Base-by-base conservation (phyloP, 2,329 filamentous ascomycete genomes). In the Alternaria sp. region DNA sequence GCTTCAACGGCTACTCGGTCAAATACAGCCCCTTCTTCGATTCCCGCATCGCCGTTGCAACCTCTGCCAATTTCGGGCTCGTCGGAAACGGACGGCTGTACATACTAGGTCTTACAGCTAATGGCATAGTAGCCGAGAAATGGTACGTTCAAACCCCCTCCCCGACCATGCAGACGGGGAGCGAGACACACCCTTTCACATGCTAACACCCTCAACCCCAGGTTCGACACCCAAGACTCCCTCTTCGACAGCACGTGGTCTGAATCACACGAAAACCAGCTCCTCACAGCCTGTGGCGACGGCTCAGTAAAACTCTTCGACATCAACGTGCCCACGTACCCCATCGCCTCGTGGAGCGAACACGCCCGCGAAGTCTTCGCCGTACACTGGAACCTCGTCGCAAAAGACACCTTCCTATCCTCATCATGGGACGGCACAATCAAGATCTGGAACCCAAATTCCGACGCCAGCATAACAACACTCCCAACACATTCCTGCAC, bases 21-120 rank as follows among this genome's bases (percentile, higher is more conserved):
- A 97, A 97, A 80, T 99, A 98, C 84, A 98, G 94, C 55, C 95
- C 95, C 6, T 99, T 97, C 82, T 96, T 96, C 82, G 95, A 98
- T 81, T 95, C 91, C 66, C 89, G 93, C 63, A 88, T 99, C 65
- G 94, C 94, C 56, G 93, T 97, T 70, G 91, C 92, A 29, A 86
- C 91, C 1, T 90, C 93, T n/a, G 88, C 94, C 64, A 98, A 99
- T 82, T 99, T 95, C 80, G 95, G 95, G 37, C 90, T 99, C 37
- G 94, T 99, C 34, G 95, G 95, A 46, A 99, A 99, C 81, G 95
- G 95, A 10, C 88, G 93, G 41, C 80, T 98, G 1, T 98, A 91
- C 74, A 88, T 94, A 57, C 83, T 98, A 26, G 90, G 89, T 29
- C 80, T 99, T 64, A 96, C 92, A 3, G 85, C 92, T 0, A 87